Conservation (phyloP, 2,329 filamentous ascomycete species). For the Achaetomium macrosporum region DNA sequence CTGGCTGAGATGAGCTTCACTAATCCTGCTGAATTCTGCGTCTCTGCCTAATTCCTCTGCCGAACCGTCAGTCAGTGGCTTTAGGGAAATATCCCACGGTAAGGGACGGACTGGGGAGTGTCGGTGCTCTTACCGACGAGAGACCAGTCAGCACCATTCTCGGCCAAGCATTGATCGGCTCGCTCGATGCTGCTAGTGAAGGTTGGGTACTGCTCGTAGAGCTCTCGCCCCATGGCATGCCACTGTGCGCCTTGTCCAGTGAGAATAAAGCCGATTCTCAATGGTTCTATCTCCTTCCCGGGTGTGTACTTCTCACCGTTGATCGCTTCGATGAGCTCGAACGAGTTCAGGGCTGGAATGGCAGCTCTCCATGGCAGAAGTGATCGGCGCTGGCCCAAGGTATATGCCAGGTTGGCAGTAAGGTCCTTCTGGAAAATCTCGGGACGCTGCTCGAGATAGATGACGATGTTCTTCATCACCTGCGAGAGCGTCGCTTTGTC, state of each 20-base stretch:
- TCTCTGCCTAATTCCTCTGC: slow-evolving; percentile 32
- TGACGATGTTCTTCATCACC: slow-evolving; percentile 35
- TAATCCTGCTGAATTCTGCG: slow-evolving; percentile 30
- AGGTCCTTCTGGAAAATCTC: slow-evolving; percentile 40
- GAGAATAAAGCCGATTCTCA: slow-evolving; percentile 37
- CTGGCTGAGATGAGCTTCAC: slow-evolving; percentile 28
- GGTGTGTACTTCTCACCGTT: slow-evolving; percentile 33
- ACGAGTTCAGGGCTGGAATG: slow-evolving; percentile 38
- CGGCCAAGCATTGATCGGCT: slow-evolving; percentile 30
- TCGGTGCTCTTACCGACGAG: slow-evolving; percentile 23
- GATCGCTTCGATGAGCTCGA: slow-evolving; percentile 40
- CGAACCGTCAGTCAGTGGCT: slow-evolving; percentile 11
- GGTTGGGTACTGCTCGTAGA: slow-evolving; percentile 34
- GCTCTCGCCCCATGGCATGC: slow-evolving; percentile 38
- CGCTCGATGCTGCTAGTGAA: slow-evolving; percentile 33
- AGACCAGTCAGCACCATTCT: slow-evolving; percentile 32
- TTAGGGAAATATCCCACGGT: neutral
- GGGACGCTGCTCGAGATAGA: slow-evolving; percentile 38
- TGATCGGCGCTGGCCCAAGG: slow-evolving; percentile 40
- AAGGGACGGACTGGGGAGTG: too few relatives aligned
- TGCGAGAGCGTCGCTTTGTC: slow-evolving; percentile 34
- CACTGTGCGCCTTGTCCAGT: slow-evolving; percentile 39
- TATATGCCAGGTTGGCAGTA: slow-evolving; percentile 44
- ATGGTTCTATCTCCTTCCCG: slow-evolving; percentile 34
- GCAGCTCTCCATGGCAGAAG: slow-evolving; percentile 40